These are phyloP conservation scores for Plantago elongata DNA, from an alignment of 257 asterid genomes.

Conservation along the genomic window DNA sequence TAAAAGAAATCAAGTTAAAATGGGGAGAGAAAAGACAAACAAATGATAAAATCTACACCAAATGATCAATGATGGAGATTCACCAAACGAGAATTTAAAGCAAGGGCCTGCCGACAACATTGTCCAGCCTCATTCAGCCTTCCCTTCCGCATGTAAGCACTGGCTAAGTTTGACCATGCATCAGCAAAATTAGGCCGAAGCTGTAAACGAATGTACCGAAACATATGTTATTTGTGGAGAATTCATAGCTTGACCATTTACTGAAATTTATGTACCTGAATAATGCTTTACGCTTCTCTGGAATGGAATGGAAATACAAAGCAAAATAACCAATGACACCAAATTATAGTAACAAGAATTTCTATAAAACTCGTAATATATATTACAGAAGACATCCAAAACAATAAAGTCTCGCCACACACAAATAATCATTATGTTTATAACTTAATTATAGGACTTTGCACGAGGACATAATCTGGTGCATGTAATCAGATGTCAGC, in stretches of 20 bases:
- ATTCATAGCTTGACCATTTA: neutral
- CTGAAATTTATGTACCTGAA: neutral
- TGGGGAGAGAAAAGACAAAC: constrained; percentile 15
- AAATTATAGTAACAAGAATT: neutral
- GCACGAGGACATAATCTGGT: no score
- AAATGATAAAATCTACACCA: neutral
- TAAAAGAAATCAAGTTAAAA: constrained; percentile 26
- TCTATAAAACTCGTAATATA: neutral
- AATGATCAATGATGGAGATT: constrained; percentile 21
- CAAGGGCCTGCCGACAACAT: constrained; percentile 99
- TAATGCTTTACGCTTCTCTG: neutral
- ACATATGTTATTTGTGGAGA: constrained; percentile 9
- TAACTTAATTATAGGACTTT: no score
- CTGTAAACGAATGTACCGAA: constrained; percentile 43
- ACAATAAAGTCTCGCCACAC: no score
- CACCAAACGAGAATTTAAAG: constrained; percentile 82
- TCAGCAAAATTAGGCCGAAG: constrained; percentile 99
- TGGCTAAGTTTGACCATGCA: constrained; percentile 98
- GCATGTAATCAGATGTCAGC: no score
- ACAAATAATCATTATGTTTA: no score
- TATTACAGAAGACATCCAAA: neutral
- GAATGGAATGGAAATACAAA: constrained; percentile 3
- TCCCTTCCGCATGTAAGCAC: constrained; percentile 97
- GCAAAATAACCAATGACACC: no score
- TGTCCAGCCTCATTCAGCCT: constrained; percentile 93